Conservation (phyloP, 2,329 filamentous ascomycete genomes). For the Aaosphaeria pasadenensis region DNA sequence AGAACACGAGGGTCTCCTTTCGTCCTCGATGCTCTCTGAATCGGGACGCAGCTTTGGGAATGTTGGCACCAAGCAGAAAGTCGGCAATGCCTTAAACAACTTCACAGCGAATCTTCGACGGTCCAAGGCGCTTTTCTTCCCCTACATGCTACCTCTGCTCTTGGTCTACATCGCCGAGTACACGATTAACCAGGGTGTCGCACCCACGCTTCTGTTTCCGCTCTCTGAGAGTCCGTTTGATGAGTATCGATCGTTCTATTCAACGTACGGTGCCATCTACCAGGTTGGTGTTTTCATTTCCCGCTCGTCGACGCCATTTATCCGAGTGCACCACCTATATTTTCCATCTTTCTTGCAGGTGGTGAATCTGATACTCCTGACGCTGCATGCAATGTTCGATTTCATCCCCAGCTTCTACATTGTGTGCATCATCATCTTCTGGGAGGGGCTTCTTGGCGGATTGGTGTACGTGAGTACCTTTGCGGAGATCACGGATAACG, state of each 20-base stretch:
- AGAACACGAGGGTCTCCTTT: conserved; percentile 37
- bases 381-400: conserved; percentile 71
- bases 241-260: conserved; percentile 85
- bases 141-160: conserved; percentile 84
- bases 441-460: conserved; percentile 90
- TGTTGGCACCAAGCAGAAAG: conserved; percentile 4
- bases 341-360: conserved; percentile 79
- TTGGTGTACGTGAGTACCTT: conserved; percentile 89
- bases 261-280: conserved; percentile 91
- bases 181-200: conserved; percentile 92
- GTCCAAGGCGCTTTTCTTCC: conserved; percentile 67
- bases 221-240: conserved; percentile 72
- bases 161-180: conserved; percentile 96
- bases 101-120: conserved; percentile 60
- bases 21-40: conserved; percentile 28
- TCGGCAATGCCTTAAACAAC: conserved; percentile 9
- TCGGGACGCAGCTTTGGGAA: conserved; percentile 25
- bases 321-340: conserved; percentile 79
- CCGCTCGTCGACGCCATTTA: conserved; percentile 82
- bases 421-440: conserved; percentile 83
- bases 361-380: conserved; percentile 70
- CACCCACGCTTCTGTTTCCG: conserved; percentile 86
- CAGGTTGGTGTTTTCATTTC: conserved; percentile 95
- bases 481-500: conserved; percentile 84
- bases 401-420: conserved; percentile 84